A percentile compares a stretch with the other conserved stretches of the same genome.
These are phyloP conservation scores for Pleurotus eryngii DNA, from an alignment of 768 basidiomycete species.

Conservation along the genomic window DNA sequence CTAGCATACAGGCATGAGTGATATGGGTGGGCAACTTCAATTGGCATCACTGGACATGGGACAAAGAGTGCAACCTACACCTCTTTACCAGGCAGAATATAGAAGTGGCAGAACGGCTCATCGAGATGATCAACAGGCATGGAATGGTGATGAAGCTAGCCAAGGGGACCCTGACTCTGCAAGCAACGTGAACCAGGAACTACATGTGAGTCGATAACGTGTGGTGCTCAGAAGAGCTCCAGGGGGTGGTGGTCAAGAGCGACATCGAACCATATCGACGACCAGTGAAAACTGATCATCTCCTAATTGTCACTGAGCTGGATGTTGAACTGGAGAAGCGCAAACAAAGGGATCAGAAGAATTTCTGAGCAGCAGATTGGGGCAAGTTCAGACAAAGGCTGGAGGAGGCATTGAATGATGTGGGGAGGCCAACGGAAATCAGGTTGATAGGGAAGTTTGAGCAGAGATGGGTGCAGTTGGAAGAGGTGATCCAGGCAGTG, in stretches of 20 bases:
- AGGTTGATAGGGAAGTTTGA: constrained; percentile 1
- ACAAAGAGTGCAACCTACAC: constrained; percentile 23
- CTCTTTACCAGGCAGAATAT: constrained; percentile 17
- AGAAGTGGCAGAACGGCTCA: constrained; percentile 7
- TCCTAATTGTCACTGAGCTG: constrained; percentile 24
- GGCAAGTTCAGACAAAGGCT: constrained; percentile 15
- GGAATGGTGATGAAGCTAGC: constrained; percentile 27
- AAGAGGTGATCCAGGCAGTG: constrained; percentile 4
- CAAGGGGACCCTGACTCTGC: constrained; percentile 6
- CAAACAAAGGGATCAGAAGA: neutral
- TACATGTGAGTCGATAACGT: constrained; percentile 35
- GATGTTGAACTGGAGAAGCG: constrained; percentile 12
- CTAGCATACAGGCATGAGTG: too few species aligned
- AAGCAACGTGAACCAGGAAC: constrained; percentile 17
- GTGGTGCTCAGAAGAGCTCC: constrained; percentile 17
- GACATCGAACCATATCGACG: constrained; percentile 9
- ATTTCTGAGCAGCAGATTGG: constrained; percentile 23
- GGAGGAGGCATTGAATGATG: neutral
- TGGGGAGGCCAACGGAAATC: neutral
- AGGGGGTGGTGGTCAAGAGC: constrained; percentile 18
- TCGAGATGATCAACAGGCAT: constrained; percentile 12
- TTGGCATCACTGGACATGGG: constrained; percentile 37
- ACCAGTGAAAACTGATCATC: constrained; percentile 27
- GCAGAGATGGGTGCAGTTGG: neutral
- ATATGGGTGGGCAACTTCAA: constrained; percentile 37